phyloP scores from a whole-genome alignment of 2,329 filamentous ascomycete species.

The Xylariaceae sp. region DNA sequence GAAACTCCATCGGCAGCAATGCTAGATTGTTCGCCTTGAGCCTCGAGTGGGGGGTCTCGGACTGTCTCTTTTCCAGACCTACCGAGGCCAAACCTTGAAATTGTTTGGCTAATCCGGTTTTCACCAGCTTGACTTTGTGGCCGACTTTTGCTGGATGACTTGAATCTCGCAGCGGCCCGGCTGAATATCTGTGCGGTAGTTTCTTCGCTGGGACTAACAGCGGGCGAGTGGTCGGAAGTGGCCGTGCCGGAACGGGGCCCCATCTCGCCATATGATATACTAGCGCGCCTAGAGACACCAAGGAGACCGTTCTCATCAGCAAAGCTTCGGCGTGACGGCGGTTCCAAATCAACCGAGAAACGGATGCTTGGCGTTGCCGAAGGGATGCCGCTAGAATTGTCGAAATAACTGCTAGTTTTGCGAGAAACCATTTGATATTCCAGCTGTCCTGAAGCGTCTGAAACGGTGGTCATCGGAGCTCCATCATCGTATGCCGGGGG shows the following conservation, averaged over 20 bases:
- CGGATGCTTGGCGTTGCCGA: conserved; percentile 47
- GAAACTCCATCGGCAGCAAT: conserved; percentile 4
- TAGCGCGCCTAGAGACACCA: conserved; percentile 43
- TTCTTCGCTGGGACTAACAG: conserved; percentile 49
- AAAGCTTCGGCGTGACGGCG: conserved; percentile 45
- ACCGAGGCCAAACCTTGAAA: conserved; percentile 52
- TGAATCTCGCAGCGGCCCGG: conserved; percentile 54
- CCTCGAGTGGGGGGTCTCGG: conserved; percentile 30
- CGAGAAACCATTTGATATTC: conserved; percentile 34
- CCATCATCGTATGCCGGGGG: conserved; percentile 59
- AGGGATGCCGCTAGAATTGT: conserved; percentile 34
- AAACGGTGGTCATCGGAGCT: conserved; percentile 40
- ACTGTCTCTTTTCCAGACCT: conserved; percentile 49
- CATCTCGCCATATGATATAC: conserved; percentile 46
- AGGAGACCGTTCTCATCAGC: conserved; percentile 40
- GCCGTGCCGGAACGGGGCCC: conserved; percentile 38
- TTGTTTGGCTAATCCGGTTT: conserved; percentile 53
- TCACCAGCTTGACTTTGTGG: conserved; percentile 57
- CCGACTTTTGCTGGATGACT: conserved; percentile 47
- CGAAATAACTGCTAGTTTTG: conserved; percentile 44
- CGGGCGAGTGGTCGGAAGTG: conserved; percentile 37
- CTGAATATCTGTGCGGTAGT: conserved; percentile 51
- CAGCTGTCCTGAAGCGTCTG: conserved; percentile 29
- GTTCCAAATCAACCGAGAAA: conserved; percentile 53
- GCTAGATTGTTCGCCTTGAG: conserved; percentile 28